These are phyloP conservation scores for Pleurotus ostreatus DNA, from an alignment of 768 basidiomycete genomes.

Conservation along the genomic window DNA sequence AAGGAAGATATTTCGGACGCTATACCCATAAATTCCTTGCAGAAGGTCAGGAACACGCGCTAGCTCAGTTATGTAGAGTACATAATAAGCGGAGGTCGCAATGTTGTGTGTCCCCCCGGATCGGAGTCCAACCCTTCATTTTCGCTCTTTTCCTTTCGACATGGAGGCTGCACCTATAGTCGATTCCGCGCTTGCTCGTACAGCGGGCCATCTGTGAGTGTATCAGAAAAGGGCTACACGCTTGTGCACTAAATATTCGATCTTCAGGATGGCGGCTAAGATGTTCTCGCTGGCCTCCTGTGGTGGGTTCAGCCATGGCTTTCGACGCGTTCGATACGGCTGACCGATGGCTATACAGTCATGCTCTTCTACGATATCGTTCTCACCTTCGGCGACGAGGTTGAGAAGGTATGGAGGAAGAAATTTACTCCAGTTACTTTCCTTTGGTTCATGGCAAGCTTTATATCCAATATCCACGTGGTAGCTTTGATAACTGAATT, in stretches of 20 bases:
- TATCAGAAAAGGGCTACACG: neutral
- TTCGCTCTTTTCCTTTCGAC: conserved; percentile 6
- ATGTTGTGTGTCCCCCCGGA: too few relatives aligned
- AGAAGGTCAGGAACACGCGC: too few relatives aligned
- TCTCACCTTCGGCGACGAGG: conserved; percentile 30
- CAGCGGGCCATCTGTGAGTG: conserved; percentile 16
- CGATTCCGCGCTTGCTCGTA: conserved; percentile 10
- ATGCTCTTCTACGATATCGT: conserved; percentile 34
- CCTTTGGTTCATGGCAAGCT: neutral
- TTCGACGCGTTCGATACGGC: too few relatives aligned
- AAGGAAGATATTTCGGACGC: too few relatives aligned
- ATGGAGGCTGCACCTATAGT: neutral
- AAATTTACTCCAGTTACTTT: neutral
- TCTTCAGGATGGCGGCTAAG: conserved; percentile 28
- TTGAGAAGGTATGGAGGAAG: conserved; percentile 30
- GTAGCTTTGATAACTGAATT: neutral
- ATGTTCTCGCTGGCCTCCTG: conserved; percentile 34
- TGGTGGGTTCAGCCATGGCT: conserved; percentile 17
- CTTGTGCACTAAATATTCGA: neutral
- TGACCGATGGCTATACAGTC: conserved; percentile 13
- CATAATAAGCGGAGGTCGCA: too few relatives aligned
- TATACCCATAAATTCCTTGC: too few relatives aligned
- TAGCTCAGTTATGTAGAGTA: too few relatives aligned
- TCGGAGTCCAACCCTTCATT: neutral
- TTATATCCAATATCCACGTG: neutral